Conservation (phyloP, 805 yeast genomes). For the Middelhovenomyces tepae region DNA sequence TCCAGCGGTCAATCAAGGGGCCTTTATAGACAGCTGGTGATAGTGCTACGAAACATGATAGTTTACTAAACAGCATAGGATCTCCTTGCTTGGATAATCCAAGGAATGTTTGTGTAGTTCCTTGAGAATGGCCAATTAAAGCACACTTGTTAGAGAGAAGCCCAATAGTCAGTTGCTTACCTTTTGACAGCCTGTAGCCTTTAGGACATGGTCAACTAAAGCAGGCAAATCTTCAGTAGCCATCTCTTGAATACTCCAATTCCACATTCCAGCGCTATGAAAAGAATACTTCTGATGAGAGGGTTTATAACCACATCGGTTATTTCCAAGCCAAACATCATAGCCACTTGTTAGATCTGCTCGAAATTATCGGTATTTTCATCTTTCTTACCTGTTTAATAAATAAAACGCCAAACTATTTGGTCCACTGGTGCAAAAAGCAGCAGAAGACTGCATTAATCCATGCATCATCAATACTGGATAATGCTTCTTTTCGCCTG, state of each 20-base stretch:
- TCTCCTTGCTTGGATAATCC: constrained; percentile 45
- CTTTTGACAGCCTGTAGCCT: constrained; percentile 25
- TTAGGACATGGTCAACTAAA: constrained; percentile 52
- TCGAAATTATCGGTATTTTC: too few relatives aligned
- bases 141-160: too few relatives aligned
- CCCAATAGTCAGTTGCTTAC: too few relatives aligned
- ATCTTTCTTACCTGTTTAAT: too few relatives aligned
- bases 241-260: constrained; percentile 86
- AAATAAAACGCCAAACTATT: constrained; percentile 60
- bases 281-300: constrained; percentile 43
- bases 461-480: constrained; percentile 85
- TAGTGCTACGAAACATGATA: constrained; percentile 64
- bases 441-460: constrained; percentile 75
- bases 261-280: constrained; percentile 61
- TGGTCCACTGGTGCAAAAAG: constrained; percentile 75
- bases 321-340: constrained; percentile 90
- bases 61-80: constrained; percentile 40
- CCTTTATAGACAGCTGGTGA: constrained; percentile 95
- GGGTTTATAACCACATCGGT: constrained; percentile 78
- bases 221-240: constrained; percentile 71
- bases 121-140: constrained; percentile 83
- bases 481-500: constrained; percentile 26
- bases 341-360: constrained; percentile 42
- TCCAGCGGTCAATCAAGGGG: constrained; percentile 46
- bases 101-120: constrained; percentile 77